These are phyloP conservation scores for Metarhizium sp. DNA, from an alignment of 2,329 filamentous ascomycete genomes.

Conservation along the genomic window DNA sequence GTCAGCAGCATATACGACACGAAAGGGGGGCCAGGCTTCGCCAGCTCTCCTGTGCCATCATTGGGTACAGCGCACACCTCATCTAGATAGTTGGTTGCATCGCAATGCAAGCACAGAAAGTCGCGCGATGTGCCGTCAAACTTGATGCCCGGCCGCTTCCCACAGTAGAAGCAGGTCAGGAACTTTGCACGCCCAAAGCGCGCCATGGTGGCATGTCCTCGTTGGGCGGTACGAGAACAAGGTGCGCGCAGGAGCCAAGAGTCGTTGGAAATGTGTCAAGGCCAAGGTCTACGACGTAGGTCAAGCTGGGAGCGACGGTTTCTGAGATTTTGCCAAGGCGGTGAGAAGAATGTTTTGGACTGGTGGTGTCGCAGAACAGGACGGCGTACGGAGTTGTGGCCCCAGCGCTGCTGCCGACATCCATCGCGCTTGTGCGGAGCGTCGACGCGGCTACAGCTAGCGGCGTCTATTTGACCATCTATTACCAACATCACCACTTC, in stretches of 20 bases:
- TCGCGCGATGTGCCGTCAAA: conserved; percentile 50
- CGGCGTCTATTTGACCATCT: background rate
- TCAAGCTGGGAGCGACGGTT: background rate
- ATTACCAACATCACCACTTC: too few species aligned
- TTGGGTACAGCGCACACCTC: conserved; percentile 43
- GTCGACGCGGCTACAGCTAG: too few species aligned
- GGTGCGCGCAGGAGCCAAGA: background rate
- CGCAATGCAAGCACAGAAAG: conserved; percentile 71
- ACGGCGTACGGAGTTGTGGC: background rate
- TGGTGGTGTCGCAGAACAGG: background rate
- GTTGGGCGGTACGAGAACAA: conserved; percentile 7
- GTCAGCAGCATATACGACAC: background rate
- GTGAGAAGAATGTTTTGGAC: background rate
- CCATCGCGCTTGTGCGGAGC: too few species aligned
- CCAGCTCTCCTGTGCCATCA: background rate
- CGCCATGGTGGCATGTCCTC: conserved; percentile 27
- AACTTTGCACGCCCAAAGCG: conserved; percentile 30
- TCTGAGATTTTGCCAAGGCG: conserved; percentile 9
- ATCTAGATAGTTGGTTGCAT: conserved; percentile 83
- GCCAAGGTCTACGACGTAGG: too few species aligned
- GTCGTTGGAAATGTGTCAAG: too few species aligned
- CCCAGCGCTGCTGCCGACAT: too few species aligned
- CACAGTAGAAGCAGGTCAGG: conserved; percentile 78
- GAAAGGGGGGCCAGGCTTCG: background rate
- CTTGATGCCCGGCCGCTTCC: conserved; percentile 51